phyloP scores from a whole-genome alignment of 2,329 filamentous ascomycete species.

The Hypocreales sp. region DNA sequence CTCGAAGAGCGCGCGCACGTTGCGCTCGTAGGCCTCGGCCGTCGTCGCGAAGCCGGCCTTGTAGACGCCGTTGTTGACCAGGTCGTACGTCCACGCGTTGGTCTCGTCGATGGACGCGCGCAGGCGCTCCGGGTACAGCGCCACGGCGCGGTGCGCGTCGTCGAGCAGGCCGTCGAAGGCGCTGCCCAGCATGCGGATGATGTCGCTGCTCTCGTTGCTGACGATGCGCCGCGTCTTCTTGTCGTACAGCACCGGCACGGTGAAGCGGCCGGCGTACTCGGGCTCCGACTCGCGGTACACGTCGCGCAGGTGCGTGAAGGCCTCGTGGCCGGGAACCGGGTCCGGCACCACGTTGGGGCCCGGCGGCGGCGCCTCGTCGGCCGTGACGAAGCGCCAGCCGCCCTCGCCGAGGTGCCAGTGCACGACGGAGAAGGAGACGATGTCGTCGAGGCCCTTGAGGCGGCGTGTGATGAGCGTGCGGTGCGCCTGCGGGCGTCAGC shows the following conservation, averaged over 20 bases:
- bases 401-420: slow-evolving; percentile 72
- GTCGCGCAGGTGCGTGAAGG: slow-evolving; percentile 54
- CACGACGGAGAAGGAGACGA: slow-evolving; percentile 66
- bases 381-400: slow-evolving; percentile 69
- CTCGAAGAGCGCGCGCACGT: slow-evolving; percentile 55
- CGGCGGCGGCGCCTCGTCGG: slow-evolving; percentile 38
- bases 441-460: slow-evolving; percentile 81
- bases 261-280: slow-evolving; percentile 65
- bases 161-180: slow-evolving; percentile 63
- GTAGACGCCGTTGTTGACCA: slow-evolving; percentile 58
- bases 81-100: slow-evolving; percentile 68
- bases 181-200: slow-evolving; percentile 75
- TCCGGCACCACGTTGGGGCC: slow-evolving; percentile 50
- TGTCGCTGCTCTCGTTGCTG: slow-evolving; percentile 85
- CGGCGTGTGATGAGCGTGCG: slow-evolving; percentile 75
- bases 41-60: slow-evolving; percentile 74
- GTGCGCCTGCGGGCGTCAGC: slow-evolving; percentile 37
- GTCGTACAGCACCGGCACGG: slow-evolving; percentile 77
- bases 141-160: slow-evolving; percentile 40
- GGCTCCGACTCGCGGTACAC: slow-evolving; percentile 65
- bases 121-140: slow-evolving; percentile 54
- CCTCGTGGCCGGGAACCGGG: slow-evolving; percentile 55
- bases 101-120: slow-evolving; percentile 55
- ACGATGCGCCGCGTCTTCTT: slow-evolving; percentile 63
- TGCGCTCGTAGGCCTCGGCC: slow-evolving; percentile 66